A percentile compares a stretch with the other conserved stretches of the same genome.
phyloP scores from a whole-genome alignment of 139 green algal genomes.

The Chlamydomonas sp. region DNA sequence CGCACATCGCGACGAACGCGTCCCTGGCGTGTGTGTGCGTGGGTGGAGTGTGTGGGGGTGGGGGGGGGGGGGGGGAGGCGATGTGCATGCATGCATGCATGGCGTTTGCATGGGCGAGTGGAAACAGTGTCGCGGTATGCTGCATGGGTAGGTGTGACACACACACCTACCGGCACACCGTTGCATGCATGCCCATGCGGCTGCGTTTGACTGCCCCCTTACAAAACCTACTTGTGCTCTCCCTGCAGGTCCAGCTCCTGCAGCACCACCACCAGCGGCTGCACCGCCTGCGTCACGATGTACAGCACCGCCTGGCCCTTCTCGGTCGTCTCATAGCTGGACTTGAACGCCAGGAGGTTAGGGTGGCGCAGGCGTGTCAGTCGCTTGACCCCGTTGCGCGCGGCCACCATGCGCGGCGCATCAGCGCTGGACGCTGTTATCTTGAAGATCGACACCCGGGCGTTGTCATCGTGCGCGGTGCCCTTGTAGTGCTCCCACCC shows the following conservation, averaged over 20 bases:
- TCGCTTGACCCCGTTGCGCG: conserved; percentile 71
- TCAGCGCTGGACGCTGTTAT: conserved; percentile 41
- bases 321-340: conserved; percentile 71
- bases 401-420: conserved; percentile 53
- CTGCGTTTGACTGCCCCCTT: neutral
- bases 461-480: conserved; percentile 56
- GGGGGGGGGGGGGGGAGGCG: too few relatives aligned
- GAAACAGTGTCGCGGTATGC: too few relatives aligned
- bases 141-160: too few relatives aligned
- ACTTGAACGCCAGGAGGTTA: conserved; percentile 75
- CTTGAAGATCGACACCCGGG: conserved; percentile 69
- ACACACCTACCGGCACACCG: too few relatives aligned
- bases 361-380: conserved; percentile 80
- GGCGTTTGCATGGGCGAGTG: neutral
- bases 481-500: conserved; percentile 64
- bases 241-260: conserved; percentile 45
- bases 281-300: conserved; percentile 77
- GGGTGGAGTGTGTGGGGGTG: too few relatives aligned
- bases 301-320: conserved; percentile 59
- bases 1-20: conserved; percentile 84
- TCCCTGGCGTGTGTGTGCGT: conserved; percentile 40
- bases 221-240: conserved; percentile 37
- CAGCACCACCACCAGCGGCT: conserved; percentile 57
- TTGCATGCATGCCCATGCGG: too few relatives aligned
- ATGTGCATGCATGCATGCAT: neutral